Evolutionary conservation across 225 moss, liverwort and hornwort genomes (phyloP).

Genomic region (Physcomitrium patens): DNA sequence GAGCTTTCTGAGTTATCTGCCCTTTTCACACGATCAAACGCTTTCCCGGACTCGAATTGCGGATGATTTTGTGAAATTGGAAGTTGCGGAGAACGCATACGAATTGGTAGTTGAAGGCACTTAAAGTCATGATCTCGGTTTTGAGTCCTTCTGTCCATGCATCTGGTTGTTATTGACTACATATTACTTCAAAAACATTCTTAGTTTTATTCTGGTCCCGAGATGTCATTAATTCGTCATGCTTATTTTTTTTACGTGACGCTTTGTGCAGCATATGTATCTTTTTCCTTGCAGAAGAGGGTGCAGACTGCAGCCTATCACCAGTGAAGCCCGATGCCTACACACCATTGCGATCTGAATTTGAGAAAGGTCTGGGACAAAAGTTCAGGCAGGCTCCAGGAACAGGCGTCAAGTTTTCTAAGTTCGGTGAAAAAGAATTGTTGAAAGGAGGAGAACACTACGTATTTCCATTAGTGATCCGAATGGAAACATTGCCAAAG

Average conservation of each 20-base stretch:
- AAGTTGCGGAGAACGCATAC: no score
- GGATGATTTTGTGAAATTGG: neutral
- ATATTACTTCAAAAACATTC: neutral
- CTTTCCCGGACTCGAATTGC: neutral
- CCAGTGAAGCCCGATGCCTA: conserved; percentile 67
- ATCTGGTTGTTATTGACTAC: no score
- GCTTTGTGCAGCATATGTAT: conserved; percentile 79
- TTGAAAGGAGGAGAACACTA: conserved; percentile 59
- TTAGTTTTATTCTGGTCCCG: neutral
- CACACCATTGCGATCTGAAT: conserved; percentile 55
- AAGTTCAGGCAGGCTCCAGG: conserved; percentile 80
- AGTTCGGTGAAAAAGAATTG: conserved; percentile 83
- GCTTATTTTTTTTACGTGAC: neutral
- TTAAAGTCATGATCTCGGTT: neutral
- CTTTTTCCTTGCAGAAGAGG: conserved; percentile 79
- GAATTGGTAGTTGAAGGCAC: no score
- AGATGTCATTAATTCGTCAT: neutral
- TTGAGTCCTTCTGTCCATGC: conserved; percentile 7
- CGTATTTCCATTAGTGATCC: conserved; percentile 80
- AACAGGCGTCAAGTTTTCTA: conserved; percentile 78
- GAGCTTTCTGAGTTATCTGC: neutral
- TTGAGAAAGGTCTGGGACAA: conserved; percentile 85
- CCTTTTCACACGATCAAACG: neutral
- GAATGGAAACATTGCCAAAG: conserved; percentile 80
- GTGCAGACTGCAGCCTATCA: conserved; percentile 62